Percentiles rank a stretch among this genome's conserved stretches.
phyloP scores from a whole-genome alignment of 148 eudicot genomes.

The Cornus controversa region DNA sequence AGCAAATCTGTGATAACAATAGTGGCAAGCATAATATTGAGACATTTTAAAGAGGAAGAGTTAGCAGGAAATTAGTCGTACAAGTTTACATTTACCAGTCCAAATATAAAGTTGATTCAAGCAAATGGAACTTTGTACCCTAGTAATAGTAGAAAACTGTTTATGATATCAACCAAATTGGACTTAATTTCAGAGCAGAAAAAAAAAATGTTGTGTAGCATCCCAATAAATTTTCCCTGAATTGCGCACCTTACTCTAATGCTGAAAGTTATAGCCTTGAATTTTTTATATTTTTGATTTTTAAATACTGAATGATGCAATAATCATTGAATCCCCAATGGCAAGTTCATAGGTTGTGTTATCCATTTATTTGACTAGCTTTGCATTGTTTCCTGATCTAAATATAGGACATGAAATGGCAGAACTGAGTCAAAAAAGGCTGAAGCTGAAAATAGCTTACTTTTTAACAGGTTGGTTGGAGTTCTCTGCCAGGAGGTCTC shows the following conservation, averaged over 20 bases:
- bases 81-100: too few species aligned
- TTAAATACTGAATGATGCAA: too few species aligned
- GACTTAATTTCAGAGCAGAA: too few species aligned
- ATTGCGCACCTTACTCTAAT: not conserved
- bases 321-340: not conserved
- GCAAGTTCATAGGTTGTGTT: too few species aligned
- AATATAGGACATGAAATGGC: not conserved
- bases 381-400: not conserved
- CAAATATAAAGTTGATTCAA: too few species aligned
- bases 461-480: slow-evolving; percentile 63
- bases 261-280: not conserved
- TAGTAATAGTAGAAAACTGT: too few species aligned
- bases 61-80: not conserved
- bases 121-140: too few species aligned
- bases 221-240: not conserved
- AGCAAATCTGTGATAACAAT: too few species aligned
- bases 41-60: too few species aligned
- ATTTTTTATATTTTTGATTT: not conserved
- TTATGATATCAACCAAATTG: too few species aligned
- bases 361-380: not conserved
- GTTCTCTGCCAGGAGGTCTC: slow-evolving; percentile 79
- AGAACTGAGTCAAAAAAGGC: not conserved
- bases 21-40: too few species aligned
- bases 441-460: slow-evolving; percentile 39
- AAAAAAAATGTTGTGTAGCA: too few species aligned